Evolutionary conservation across 2,329 filamentous ascomycete species (phyloP).

Genomic region (Beauveria scarabaeidicola): DNA sequence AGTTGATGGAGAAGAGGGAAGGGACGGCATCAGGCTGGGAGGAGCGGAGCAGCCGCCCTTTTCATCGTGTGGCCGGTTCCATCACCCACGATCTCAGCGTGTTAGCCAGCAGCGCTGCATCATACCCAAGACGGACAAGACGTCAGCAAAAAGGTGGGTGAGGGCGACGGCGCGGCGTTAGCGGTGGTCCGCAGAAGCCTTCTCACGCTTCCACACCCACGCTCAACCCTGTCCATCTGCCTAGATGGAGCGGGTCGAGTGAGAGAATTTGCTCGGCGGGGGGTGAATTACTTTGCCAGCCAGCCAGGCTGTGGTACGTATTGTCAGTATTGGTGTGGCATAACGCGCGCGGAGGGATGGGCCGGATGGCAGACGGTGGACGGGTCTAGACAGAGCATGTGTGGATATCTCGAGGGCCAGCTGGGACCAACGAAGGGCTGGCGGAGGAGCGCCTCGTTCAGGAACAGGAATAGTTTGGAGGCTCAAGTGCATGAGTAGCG

Average conservation of each 20-base stretch:
- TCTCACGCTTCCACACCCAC: background rate
- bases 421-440: background rate
- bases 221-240: background rate
- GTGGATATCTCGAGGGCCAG: background rate
- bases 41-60: conserved; percentile 4
- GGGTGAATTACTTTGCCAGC: background rate
- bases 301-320: background rate
- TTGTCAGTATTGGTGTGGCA: background rate
- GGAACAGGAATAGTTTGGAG: conserved; percentile 11
- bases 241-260: conserved; percentile 4
- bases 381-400: conserved; percentile 5
- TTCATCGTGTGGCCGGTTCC: conserved; percentile 1
- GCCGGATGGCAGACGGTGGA: background rate
- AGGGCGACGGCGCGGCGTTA: background rate
- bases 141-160: conserved; percentile 3
- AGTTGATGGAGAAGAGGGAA: conserved; percentile 16
- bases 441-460: background rate
- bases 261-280: background rate
- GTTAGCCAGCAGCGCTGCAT: background rate
- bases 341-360: background rate
- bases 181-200: background rate
- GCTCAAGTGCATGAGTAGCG: conserved; percentile 4
- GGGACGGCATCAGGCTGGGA: background rate
- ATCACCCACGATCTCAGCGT: background rate
- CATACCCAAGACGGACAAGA: background rate